These are phyloP conservation scores for Annona squamosa DNA, from an alignment of 164 flowering plant genomes.

Conservation along the genomic window DNA sequence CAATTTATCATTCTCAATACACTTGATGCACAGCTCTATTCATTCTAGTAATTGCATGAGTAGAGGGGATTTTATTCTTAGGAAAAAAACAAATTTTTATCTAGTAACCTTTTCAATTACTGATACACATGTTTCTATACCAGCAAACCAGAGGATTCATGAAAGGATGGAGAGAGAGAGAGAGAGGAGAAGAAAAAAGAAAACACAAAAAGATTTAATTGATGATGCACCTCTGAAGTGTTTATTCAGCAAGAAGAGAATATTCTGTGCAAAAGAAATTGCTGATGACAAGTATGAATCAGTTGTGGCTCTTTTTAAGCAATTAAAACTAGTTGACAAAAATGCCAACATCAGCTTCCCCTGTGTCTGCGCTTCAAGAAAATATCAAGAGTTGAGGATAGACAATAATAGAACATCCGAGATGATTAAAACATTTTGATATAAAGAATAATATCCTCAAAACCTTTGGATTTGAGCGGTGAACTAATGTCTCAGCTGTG, in stretches of 20 bases:
- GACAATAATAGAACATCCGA: not conserved
- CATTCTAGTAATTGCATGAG: not conserved
- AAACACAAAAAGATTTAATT: not conserved
- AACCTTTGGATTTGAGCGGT: slow-evolving; percentile 48
- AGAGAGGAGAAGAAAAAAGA: not conserved
- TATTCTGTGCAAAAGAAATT: slow-evolving; percentile 36
- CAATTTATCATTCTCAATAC: no score
- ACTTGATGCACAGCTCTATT: not conserved
- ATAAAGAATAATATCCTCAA: not conserved
- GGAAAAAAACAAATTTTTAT: not conserved
- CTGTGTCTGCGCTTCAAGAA: slow-evolving; percentile 47
- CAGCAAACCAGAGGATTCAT: not conserved
- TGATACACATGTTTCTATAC: not conserved
- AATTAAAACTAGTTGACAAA: slow-evolving; percentile 47
- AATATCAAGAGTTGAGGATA: not conserved
- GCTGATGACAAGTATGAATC: slow-evolving; percentile 41
- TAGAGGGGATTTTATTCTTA: not conserved
- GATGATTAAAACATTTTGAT: not conserved
- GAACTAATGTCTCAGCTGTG: slow-evolving; percentile 41
- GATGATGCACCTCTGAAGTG: slow-evolving; percentile 39
- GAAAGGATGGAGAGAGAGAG: not conserved
- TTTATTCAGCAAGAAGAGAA: slow-evolving; percentile 26
- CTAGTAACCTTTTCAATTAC: not conserved
- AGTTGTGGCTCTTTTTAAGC: slow-evolving; percentile 53
- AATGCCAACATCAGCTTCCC: slow-evolving; percentile 45